Base-by-base conservation (phyloP, 2,329 filamentous ascomycete species). In the Ophiostoma novo-ulmi region DNA sequence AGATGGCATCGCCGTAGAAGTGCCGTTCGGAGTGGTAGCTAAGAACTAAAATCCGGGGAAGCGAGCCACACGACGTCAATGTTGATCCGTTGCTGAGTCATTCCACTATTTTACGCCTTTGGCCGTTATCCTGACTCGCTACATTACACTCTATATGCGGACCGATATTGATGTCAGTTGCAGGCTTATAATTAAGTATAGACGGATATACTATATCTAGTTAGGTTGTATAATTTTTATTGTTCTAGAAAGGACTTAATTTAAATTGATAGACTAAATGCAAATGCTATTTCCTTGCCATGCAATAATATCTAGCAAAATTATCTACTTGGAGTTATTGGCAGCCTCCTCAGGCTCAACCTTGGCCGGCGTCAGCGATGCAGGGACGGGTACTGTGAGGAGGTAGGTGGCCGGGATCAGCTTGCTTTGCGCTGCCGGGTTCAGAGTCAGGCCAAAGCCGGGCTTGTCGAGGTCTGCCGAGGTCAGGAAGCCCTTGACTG, bases 371-470 rank as follows among this genome's bases (percentile, higher is more conserved):
- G 65, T 20, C 22, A 67, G 11, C 14, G 38, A 7, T 20, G 65
- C 65, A 77, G 83, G 72, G 80, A 90, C 76, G 78, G 88, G 82
- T 26, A 92, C 90, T 69, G 86, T 91, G 70, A 97, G 82, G 20
- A 97, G 85, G 70, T 88, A 86, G 66, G 87, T 83, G 6, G 92
- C 91, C 58, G 93, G 87, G 70, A 97, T 91, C 73, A 97, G 82
- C 77, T 91, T 91, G 14, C 84, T 79, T 74, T 81, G 79, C 36
- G 90, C 92, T 22, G 87, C 87, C 0, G 92, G 92, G 80, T 95
- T 97, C 71, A 97, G 80, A 72, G 94, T 93, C 68, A 97, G 84
- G 5, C 94, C 94, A 77, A 97, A 97, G 0, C 94, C 94, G 5
- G 94, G 94, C 83, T 91, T 93, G 79, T 97, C 92, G 71, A 97